These are phyloP conservation scores for Annulohypoxylon stygium DNA, from an alignment of 495 filamentous ascomycete species.

Conservation along the genomic window DNA sequence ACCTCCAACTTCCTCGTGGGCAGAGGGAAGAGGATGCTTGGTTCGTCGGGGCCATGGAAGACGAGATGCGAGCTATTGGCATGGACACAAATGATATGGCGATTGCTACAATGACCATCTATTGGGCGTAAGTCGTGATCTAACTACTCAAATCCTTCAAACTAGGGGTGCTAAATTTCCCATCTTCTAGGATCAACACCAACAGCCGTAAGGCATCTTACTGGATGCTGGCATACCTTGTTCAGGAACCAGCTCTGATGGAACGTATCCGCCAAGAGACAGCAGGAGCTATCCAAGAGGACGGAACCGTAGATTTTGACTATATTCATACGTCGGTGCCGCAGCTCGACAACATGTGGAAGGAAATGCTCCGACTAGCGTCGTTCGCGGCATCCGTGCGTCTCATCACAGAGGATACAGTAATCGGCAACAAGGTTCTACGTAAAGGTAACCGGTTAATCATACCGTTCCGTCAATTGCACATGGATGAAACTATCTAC, in stretches of 20 bases:
- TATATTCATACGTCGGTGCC: neutral
- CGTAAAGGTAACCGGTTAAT: neutral
- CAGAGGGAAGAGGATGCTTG: neutral
- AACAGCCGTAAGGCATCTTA: neutral
- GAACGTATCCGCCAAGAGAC: neutral
- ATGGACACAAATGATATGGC: neutral
- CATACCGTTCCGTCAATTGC: neutral
- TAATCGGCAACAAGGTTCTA: neutral
- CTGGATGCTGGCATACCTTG: neutral
- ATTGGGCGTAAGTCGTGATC: neutral
- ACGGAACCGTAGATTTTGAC: neutral
- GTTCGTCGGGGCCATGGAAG: neutral
- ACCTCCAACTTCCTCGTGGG: neutral
- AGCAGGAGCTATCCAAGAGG: neutral
- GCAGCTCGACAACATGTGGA: neutral
- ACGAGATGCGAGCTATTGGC: neutral
- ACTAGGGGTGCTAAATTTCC: neutral
- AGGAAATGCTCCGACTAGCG: neutral
- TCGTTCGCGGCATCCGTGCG: neutral
- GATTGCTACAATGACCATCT: neutral
- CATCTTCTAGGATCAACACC: neutral
- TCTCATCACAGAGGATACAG: neutral
- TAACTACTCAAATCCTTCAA: neutral
- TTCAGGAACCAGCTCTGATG: neutral
- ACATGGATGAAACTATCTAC: neutral